Evolutionary conservation across 148 eudicot species (phyloP).

Genomic region (Rhododendron molle): DNA sequence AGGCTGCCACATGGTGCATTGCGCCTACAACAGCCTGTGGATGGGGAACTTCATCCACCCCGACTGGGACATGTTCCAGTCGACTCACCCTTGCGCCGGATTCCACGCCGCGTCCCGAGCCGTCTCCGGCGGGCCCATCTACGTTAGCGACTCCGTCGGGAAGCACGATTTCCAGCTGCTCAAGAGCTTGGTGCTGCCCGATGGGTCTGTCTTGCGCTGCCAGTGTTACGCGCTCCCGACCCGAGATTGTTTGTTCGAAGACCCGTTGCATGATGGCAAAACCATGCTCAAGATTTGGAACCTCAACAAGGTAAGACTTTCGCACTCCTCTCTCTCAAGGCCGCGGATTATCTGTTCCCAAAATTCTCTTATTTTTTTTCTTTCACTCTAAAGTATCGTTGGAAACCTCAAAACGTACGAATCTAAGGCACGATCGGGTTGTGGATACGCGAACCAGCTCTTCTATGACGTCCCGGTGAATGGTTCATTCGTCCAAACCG

Average conservation of each 20-base stretch:
- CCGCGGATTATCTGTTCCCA: too few relatives aligned
- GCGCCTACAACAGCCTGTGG: constrained; percentile 94
- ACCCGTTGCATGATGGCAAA: constrained; percentile 81
- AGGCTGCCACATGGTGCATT: constrained; percentile 98
- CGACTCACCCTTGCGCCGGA: constrained; percentile 87
- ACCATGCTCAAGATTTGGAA: constrained; percentile 97
- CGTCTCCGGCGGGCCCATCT: constrained; percentile 87
- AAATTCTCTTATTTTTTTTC: too few relatives aligned
- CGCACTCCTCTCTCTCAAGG: neutral
- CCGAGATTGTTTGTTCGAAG: constrained; percentile 74
- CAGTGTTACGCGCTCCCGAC: constrained; percentile 78
- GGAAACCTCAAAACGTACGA: too few relatives aligned
- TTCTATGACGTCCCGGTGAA: too few relatives aligned
- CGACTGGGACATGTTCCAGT: constrained; percentile 99
- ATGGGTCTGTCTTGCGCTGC: constrained; percentile 74
- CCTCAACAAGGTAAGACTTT: constrained; percentile 54
- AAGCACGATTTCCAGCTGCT: constrained; percentile 68
- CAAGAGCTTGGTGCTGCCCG: constrained; percentile 64
- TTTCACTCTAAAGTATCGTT: too few relatives aligned
- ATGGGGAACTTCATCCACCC: constrained; percentile 97
- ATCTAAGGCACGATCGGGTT: too few relatives aligned
- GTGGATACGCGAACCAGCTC: too few relatives aligned
- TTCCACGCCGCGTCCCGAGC: constrained; percentile 95
- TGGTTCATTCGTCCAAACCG: too few relatives aligned
- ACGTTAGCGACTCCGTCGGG: constrained; percentile 83